These are phyloP conservation scores for Ephemerocybe angulata DNA, from an alignment of 768 basidiomycete genomes.

Conservation along the genomic window DNA sequence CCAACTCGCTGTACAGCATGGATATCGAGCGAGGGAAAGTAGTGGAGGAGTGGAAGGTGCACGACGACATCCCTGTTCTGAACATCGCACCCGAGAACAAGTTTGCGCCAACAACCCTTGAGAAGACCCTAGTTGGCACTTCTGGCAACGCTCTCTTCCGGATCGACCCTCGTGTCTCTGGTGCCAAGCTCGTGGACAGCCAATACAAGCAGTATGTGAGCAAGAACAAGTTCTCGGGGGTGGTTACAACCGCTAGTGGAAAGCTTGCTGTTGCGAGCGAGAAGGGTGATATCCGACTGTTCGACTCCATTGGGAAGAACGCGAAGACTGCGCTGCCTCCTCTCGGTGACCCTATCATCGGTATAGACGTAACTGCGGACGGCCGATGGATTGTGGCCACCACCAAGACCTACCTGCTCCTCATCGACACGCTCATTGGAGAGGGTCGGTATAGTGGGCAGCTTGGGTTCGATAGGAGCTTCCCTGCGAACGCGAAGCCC, in stretches of 20 bases:
- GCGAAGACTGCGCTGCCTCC: slow-evolving; percentile 97
- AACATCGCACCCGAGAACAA: slow-evolving; percentile 92
- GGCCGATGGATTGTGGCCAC: slow-evolving; percentile 96
- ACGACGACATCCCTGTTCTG: slow-evolving; percentile 80
- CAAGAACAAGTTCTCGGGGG: slow-evolving; percentile 94
- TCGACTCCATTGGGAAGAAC: slow-evolving; percentile 95
- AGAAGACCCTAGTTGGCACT: slow-evolving; percentile 90
- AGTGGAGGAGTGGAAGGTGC: slow-evolving; percentile 98
- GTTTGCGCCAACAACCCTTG: slow-evolving; percentile 87
- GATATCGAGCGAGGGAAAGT: slow-evolving; percentile 95
- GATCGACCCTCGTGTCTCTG: slow-evolving; percentile 92
- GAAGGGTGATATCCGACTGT: slow-evolving; percentile 95
- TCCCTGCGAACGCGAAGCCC: slow-evolving; percentile 93
- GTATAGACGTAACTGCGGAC: slow-evolving; percentile 90
- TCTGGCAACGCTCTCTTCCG: slow-evolving; percentile 97
- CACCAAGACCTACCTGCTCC: slow-evolving; percentile 86
- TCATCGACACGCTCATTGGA: slow-evolving; percentile 94
- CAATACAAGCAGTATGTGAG: slow-evolving; percentile 94
- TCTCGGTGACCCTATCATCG: slow-evolving; percentile 91
- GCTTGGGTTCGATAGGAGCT: slow-evolving; percentile 89
- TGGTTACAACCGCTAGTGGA: slow-evolving; percentile 82
- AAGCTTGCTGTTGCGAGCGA: slow-evolving; percentile 91
- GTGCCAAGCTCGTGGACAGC: slow-evolving; percentile 88
- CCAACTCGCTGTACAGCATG: slow-evolving; percentile 81
- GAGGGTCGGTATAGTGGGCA: slow-evolving; percentile 81